These are phyloP conservation scores for Penicillium sp. DNA, from an alignment of 2,329 filamentous ascomycete species.

Conservation along the genomic window DNA sequence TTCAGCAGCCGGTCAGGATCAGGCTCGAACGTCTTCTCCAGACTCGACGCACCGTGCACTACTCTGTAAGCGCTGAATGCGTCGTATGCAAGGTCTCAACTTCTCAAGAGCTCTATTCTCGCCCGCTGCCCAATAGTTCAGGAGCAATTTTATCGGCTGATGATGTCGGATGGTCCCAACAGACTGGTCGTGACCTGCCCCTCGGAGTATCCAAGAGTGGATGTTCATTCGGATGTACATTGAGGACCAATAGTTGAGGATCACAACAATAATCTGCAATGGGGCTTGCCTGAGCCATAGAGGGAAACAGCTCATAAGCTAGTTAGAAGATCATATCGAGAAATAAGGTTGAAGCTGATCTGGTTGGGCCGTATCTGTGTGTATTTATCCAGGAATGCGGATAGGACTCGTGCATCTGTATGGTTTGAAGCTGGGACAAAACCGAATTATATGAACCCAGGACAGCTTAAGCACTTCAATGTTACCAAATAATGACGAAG, in stretches of 20 bases:
- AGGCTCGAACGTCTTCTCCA: background rate
- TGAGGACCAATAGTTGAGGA: too few relatives aligned
- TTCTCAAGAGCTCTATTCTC: slow-evolving; percentile 10
- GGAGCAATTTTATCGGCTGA: background rate
- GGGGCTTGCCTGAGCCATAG: too few relatives aligned
- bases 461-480: background rate
- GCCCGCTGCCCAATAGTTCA: slow-evolving; percentile 25
- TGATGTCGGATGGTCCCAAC: background rate
- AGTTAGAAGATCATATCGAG: too few relatives aligned
- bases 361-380: background rate
- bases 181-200: background rate
- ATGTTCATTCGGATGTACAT: too few relatives aligned
- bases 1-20: background rate
- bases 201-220: background rate
- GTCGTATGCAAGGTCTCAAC: slow-evolving; percentile 7
- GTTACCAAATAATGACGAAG: background rate
- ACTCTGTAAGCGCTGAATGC: background rate
- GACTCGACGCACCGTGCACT: too few relatives aligned
- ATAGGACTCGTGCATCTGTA: background rate
- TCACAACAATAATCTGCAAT: too few relatives aligned
- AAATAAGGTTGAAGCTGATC: too few relatives aligned
- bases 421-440: background rate
- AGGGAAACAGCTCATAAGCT: too few relatives aligned
- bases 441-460: background rate
- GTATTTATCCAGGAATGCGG: background rate